Evolutionary conservation across 371 early-diverging fungal genomes (phyloP).

Genomic region (Mortierella sp.): DNA sequence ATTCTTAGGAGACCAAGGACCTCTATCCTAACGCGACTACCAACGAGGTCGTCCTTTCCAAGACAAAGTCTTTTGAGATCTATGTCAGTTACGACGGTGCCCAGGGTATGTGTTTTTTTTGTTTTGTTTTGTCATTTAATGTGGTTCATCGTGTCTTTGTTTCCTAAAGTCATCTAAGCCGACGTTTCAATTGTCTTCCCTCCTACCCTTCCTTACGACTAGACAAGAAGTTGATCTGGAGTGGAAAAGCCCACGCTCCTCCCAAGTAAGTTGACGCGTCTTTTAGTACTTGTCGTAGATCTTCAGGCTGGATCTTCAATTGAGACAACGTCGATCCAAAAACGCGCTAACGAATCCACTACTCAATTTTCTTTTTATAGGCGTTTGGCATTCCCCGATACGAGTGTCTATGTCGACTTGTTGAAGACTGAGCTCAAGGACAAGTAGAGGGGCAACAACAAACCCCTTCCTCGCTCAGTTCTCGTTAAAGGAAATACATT

Average conservation of each 20-base stretch:
- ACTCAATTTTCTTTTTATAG: background rate
- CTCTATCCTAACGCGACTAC: conserved; percentile 30
- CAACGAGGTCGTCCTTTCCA: conserved; percentile 35
- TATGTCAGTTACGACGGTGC: conserved; percentile 29
- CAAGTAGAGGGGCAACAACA: background rate
- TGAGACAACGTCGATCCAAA: background rate
- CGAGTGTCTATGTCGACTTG: conserved; percentile 34
- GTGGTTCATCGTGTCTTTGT: background rate
- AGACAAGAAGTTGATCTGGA: conserved; percentile 53
- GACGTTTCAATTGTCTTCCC: background rate
- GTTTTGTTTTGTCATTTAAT: too few species aligned
- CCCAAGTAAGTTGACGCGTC: conserved; percentile 36
- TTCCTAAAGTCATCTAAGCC: background rate
- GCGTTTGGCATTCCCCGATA: conserved; percentile 49
- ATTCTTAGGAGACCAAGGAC: conserved; percentile 20
- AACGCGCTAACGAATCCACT: background rate
- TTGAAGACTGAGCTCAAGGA: conserved; percentile 37
- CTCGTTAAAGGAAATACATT: background rate
- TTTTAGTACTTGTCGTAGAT: too few species aligned
- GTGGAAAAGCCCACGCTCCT: conserved; percentile 49
- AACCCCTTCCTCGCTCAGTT: background rate
- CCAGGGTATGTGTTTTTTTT: conserved; percentile 21
- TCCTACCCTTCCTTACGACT: background rate
- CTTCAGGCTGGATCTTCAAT: background rate
- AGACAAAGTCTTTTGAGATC: conserved; percentile 50